phyloP scores from a whole-genome alignment of 2,329 filamentous ascomycete genomes.

The Hypoxylon sp. region DNA sequence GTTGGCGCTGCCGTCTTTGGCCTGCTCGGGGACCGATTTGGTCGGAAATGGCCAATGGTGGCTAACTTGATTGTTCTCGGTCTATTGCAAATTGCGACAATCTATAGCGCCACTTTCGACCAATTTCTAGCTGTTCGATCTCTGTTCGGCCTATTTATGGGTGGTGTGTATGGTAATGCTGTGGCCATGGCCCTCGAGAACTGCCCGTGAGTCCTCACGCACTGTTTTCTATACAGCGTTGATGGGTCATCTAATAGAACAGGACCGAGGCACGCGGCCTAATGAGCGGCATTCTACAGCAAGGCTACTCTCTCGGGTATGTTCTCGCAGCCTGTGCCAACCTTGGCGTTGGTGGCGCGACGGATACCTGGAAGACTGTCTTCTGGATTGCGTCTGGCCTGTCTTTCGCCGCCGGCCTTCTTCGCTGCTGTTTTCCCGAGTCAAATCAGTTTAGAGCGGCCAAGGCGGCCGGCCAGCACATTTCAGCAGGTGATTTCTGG shows the following conservation, averaged over 20 bases:
- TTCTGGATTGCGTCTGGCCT: slow-evolving; percentile 79
- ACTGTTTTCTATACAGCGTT: slow-evolving; percentile 5
- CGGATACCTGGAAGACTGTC: slow-evolving; percentile 78
- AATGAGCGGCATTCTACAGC: slow-evolving; percentile 85
- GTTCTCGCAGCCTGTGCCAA: slow-evolving; percentile 82
- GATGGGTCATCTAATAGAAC: slow-evolving; percentile 51
- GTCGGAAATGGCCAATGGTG: slow-evolving; percentile 87
- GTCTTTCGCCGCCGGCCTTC: slow-evolving; percentile 75
- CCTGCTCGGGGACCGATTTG: slow-evolving; percentile 81
- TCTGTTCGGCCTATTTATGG: slow-evolving; percentile 84
- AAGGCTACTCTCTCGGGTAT: slow-evolving; percentile 85
- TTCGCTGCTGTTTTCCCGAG: slow-evolving; percentile 78
- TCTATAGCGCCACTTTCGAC: slow-evolving; percentile 78
- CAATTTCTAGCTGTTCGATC: slow-evolving; percentile 81
- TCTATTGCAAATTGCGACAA: slow-evolving; percentile 78
- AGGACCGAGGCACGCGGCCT: slow-evolving; percentile 77
- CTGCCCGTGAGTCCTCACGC: slow-evolving; percentile 67
- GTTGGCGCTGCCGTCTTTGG: slow-evolving; percentile 83
- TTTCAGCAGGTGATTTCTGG: slow-evolving; percentile 71
- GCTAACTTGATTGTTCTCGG: slow-evolving; percentile 81
- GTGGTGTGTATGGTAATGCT: slow-evolving; percentile 83
- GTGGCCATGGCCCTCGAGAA: slow-evolving; percentile 83
- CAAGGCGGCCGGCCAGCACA: slow-evolving; percentile 69
- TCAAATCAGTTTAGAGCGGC: slow-evolving; percentile 81
- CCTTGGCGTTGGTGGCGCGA: slow-evolving; percentile 75